A percentile compares a stretch with the other conserved stretches of the same genome.
Conservation (phyloP, 2,329 filamentous ascomycete species). For the Fusarium vanettenii region DNA sequence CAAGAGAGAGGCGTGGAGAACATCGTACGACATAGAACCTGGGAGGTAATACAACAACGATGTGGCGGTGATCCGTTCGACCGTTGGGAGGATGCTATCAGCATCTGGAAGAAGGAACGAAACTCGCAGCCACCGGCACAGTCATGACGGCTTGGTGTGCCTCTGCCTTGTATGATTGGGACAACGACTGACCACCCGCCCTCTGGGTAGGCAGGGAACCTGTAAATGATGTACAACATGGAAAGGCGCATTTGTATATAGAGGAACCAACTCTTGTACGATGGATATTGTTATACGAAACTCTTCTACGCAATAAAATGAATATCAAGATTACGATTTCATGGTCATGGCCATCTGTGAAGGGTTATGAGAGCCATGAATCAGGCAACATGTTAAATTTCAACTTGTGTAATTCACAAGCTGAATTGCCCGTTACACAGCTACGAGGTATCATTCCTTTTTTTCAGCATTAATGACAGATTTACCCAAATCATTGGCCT, state of each 20-base stretch:
- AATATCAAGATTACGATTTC: neutral
- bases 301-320: neutral
- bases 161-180: neutral
- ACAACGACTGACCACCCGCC: neutral
- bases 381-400: neutral
- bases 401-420: neutral
- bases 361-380: neutral
- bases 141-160: neutral
- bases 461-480: neutral
- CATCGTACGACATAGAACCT: constrained; percentile 85
- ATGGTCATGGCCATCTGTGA: neutral
- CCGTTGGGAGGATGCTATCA: constrained; percentile 74
- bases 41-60: constrained; percentile 80
- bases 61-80: constrained; percentile 71
- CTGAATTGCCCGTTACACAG: neutral
- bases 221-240: constrained; percentile 27
- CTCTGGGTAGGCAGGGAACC: neutral
- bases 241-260: constrained; percentile 23
- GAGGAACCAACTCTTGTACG: constrained; percentile 22
- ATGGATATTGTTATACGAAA: constrained; percentile 5
- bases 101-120: constrained; percentile 66
- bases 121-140: constrained; percentile 18
- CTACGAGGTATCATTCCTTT: neutral
- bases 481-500: neutral
- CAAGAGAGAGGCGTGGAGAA: constrained; percentile 82